phyloP scores from a whole-genome alignment of 768 basidiomycete genomes.

The Hericium erinaceus region DNA sequence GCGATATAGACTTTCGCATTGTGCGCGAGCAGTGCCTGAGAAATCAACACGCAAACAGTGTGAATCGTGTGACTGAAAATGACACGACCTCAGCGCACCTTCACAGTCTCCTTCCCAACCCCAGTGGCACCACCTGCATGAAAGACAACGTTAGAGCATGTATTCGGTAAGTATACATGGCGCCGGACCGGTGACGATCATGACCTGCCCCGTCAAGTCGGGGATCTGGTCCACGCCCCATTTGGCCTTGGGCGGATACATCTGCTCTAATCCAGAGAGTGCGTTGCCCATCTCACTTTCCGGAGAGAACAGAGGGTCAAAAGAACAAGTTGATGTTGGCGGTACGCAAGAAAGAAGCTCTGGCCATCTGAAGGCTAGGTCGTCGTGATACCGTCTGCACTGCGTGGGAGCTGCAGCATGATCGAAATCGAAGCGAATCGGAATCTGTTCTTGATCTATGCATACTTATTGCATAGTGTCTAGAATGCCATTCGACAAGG shows the following conservation, averaged over 20 bases:
- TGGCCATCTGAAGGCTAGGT: too few species aligned
- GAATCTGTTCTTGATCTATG: too few species aligned
- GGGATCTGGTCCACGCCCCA: constrained; percentile 13
- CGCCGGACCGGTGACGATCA: constrained; percentile 12
- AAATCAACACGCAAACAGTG: too few species aligned
- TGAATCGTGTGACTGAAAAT: too few species aligned
- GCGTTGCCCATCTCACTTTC: background rate
- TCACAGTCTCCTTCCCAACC: constrained; percentile 51
- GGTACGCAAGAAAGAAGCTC: too few species aligned
- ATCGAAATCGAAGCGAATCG: too few species aligned
- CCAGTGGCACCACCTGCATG: constrained; percentile 27
- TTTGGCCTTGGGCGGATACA: constrained; percentile 12
- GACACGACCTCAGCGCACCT: constrained; percentile 24
- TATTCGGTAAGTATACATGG: background rate
- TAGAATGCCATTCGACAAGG: too few species aligned
- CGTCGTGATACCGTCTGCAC: too few species aligned
- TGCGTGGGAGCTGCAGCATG: too few species aligned
- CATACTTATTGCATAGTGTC: too few species aligned
- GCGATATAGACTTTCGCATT: constrained; percentile 13
- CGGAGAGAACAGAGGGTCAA: too few species aligned
- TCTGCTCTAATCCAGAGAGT: constrained; percentile 3
- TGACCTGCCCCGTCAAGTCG: constrained; percentile 15
- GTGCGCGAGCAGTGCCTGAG: constrained; percentile 6
- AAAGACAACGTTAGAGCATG: background rate
- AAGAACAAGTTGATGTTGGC: too few species aligned